Evolutionary conservation across 345 rosid genomes (phyloP), one percentile per base, ranked within the genome.

Genomic region (Eucalyptus victrix): DNA sequence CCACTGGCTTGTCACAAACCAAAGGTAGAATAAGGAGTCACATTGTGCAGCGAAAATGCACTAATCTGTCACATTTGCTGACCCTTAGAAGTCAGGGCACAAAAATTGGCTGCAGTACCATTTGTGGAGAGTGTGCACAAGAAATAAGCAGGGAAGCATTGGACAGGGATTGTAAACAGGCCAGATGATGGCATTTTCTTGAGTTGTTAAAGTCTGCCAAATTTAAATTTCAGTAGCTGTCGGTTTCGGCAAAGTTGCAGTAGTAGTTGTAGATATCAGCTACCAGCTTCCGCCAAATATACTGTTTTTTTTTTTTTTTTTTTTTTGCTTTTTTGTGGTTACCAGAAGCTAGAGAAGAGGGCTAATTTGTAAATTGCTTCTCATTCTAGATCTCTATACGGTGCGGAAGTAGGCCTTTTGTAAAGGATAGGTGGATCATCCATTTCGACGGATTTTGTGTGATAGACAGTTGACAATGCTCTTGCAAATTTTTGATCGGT

Each of bases 111-210:
- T 94, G 96, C 90, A 92, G 93, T 86, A 96, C 99, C 5, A 91
- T 98, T 10, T 98, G 99, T 56, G 99, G 99, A 88, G 99, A 95
- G 90, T 98, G 99, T 76, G 99, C 97, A 15, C 94, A 92, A 81
- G 97, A 94, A 91, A 92, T 98, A 88, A 93, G 94, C 49, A 96
- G 99, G 99, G 99, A 96, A 87, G 91, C 92, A 50, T 89, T 96
- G 69, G 92, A 87, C 42, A 88, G 92, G 89, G 95, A 93, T 86
- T 50, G 53, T 89, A 47, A 85, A 65, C 87, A 44, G 90, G 80
- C 62, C 81, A 88, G 89, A 76, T 88, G 56, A 45, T 72, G 53
- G 54, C 85, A 76, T 40, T 24, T 40, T 76, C 85, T 76, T 2
- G 47, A 76, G 85, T 76, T 76, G 26, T 72, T 19, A 23, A 37